Conservation (phyloP, 306 rosid species). For the Dicorynia guianensis region DNA sequence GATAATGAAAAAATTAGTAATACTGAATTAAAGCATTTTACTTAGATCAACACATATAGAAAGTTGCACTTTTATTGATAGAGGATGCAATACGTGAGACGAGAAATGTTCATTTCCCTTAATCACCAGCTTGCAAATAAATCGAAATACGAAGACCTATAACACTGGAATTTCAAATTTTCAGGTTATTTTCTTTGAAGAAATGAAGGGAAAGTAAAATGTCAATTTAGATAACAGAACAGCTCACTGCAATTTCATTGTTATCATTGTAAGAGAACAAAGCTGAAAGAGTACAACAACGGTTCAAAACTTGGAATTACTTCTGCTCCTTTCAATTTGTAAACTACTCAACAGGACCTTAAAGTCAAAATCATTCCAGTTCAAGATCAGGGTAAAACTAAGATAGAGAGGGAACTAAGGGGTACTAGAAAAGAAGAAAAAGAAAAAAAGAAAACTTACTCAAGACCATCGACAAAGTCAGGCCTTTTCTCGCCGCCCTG, state of each 20-base stretch:
- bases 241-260: constrained; percentile 8
- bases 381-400: constrained; percentile 13
- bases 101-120: neutral
- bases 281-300: neutral
- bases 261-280: constrained; percentile 8
- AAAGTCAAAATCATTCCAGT: neutral
- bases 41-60: neutral
- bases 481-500: constrained; percentile 56
- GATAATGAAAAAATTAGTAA: neutral
- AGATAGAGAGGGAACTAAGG: neutral
- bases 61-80: neutral
- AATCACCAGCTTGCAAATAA: neutral
- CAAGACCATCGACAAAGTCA: constrained; percentile 47
- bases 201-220: no score
- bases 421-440: no score
- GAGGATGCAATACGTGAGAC: neutral
- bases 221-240: no score
- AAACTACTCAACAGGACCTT: neutral
- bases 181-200: no score
- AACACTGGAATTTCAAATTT: no score
- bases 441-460: constrained; percentile 45
- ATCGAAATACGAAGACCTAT: no score
- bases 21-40: neutral
- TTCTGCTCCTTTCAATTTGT: neutral
- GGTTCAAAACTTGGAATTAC: neutral